Conservation (phyloP, 306 rosid species). For the Fragaria ananassa region DNA sequence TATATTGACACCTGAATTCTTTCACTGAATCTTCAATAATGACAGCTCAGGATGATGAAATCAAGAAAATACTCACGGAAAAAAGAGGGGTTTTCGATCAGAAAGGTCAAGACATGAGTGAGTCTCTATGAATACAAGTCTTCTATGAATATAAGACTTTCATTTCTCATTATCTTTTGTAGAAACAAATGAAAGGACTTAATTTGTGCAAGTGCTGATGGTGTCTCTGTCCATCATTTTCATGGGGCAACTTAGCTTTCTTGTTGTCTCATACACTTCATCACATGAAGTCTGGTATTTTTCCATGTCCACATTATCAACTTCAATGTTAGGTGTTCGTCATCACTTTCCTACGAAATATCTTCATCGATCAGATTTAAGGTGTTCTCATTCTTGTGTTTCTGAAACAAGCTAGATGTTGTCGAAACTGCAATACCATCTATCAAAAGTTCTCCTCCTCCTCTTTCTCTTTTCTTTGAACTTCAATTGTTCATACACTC, state of each 20-base stretch:
- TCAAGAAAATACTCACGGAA: too few relatives aligned
- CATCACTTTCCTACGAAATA: not conserved
- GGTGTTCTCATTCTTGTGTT: too few relatives aligned
- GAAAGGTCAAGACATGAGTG: too few relatives aligned
- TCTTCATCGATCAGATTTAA: too few relatives aligned
- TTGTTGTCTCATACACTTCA: not conserved
- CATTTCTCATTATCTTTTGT: too few relatives aligned
- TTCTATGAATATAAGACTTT: too few relatives aligned
- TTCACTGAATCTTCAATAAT: too few relatives aligned
- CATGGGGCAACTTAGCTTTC: not conserved
- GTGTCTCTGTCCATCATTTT: not conserved
- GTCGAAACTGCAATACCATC: not conserved
- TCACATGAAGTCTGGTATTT: not conserved
- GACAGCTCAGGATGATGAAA: too few relatives aligned
- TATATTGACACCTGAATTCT: too few relatives aligned
- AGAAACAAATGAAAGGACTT: not conserved
- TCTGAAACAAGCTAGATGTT: too few relatives aligned
- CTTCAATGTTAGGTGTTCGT: not conserved
- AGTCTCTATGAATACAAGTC: too few relatives aligned
- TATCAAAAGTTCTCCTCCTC: constrained; percentile 10
- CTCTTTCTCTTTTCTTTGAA: not conserved
- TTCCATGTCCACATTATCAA: not conserved
- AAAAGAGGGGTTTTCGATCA: too few relatives aligned
- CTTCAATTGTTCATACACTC: constrained; percentile 8
- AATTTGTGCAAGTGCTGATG: not conserved